Evolutionary conservation across 495 filamentous ascomycete species (phyloP), one percentile per base, ranked within the genome.

Genomic region (Coniosporium apollinis): DNA sequence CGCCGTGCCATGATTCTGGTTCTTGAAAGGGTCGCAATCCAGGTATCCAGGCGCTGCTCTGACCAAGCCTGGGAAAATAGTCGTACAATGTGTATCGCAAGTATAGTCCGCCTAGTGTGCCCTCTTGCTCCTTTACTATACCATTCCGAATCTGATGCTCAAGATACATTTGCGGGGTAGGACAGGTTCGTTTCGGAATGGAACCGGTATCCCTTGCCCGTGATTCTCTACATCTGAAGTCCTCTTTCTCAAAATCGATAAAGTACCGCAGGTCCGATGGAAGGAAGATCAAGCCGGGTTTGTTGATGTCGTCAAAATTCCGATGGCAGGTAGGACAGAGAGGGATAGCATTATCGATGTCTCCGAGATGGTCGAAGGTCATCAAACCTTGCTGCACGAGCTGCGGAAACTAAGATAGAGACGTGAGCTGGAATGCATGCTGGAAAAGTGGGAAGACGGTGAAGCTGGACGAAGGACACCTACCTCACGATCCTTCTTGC

Each of bases 201-300:
- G 19, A 10, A 22, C 22, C 19, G 11, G 19, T 24, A 36, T 36
- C 22, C 15, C 8, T 36, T n/a, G 34, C 20, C 13, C n/a, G 22
- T 32, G 18, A 22, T 22, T 28, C 17, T 28, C 21, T 22, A 16
- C 35, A 28, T 32, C 21, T 28, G 28, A 33, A 42, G 39, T 42
- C 34, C 31, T 42, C 25, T n/a, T 30, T 18, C 35, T 42, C 39
- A 21, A 42, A 42, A 19, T 38, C 28, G 25, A 42, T 42, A 34
- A 42, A 42, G 30, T 29, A 42, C 20, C 21, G 34, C 22, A 42
- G 17, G 26, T 42, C 34, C 16, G 35, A 30, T 17, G 39, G 39
- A 30, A 42, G 22, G 25, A 42, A 42, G 36, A 42, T 31, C 15
- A 42, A 33, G 18, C 39, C 39, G 24, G 39, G 39, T 21, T 22